phyloP scores from a whole-genome alignment of 306 rosid genomes.

The Gastrolobium villosum region DNA sequence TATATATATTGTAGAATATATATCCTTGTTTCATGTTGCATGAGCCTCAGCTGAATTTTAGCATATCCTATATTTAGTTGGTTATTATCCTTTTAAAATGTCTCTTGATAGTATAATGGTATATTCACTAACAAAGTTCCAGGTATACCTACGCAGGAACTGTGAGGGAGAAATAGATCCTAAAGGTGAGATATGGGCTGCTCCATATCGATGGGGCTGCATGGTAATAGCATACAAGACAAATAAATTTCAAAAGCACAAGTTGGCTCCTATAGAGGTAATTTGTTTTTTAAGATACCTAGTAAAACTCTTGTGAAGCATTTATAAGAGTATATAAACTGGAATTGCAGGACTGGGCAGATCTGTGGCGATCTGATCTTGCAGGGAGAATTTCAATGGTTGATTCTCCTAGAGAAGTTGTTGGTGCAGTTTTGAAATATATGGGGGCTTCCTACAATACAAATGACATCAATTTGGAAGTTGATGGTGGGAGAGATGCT shows the following conservation, averaged over 20 bases:
- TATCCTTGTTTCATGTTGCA: no score
- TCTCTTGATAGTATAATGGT: neutral
- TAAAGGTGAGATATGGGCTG: slow-evolving; percentile 74
- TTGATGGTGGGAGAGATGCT: slow-evolving; percentile 69
- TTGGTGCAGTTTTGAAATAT: slow-evolving; percentile 80
- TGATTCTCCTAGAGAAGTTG: slow-evolving; percentile 81
- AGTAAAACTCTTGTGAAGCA: neutral
- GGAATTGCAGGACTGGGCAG: slow-evolving; percentile 77
- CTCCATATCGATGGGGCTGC: slow-evolving; percentile 88
- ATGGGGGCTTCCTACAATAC: slow-evolving; percentile 83
- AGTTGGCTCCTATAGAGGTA: slow-evolving; percentile 75
- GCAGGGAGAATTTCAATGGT: slow-evolving; percentile 80
- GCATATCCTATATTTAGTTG: no score
- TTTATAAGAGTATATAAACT: slow-evolving; percentile 38
- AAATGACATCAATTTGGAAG: slow-evolving; percentile 54
- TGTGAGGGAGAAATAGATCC: slow-evolving; percentile 65
- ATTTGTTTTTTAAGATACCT: neutral
- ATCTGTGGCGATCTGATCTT: slow-evolving; percentile 86
- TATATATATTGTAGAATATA: neutral
- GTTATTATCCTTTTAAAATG: neutral
- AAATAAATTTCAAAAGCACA: slow-evolving; percentile 65
- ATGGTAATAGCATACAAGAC: slow-evolving; percentile 83
- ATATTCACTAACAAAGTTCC: slow-evolving; percentile 52
- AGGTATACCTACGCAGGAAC: slow-evolving; percentile 78
- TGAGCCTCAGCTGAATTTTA: no score